phyloP scores from a whole-genome alignment of 2,329 filamentous ascomycete genomes.

The Cytospora mali region DNA sequence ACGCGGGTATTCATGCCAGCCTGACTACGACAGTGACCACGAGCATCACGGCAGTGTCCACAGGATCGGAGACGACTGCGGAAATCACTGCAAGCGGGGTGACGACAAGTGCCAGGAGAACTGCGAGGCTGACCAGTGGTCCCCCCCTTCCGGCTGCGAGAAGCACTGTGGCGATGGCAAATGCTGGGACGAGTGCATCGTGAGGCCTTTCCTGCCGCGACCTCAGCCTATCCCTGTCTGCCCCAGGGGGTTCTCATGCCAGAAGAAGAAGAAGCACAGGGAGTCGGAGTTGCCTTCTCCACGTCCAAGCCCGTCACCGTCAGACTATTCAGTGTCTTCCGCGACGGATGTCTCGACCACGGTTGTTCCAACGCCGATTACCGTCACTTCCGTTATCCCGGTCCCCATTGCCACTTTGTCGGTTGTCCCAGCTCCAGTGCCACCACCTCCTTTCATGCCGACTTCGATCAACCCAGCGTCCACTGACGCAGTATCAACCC shows the following conservation, averaged over 20 bases:
- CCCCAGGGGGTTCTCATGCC: constrained; percentile 15
- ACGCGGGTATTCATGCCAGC: constrained; percentile 3
- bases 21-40: not conserved
- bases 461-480: not conserved
- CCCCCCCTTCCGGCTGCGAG: not conserved
- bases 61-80: not conserved
- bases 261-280: not conserved
- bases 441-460: not conserved
- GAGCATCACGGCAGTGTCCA: not conserved
- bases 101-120: not conserved
- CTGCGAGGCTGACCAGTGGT: not conserved
- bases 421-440: not conserved
- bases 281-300: not conserved
- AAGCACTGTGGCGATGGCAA: constrained; percentile 2
- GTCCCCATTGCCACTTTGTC: not conserved
- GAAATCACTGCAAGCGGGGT: not conserved
- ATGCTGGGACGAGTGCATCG: constrained; percentile 8
- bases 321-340: not conserved
- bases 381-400: not conserved
- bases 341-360: not conserved
- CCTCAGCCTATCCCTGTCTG: not conserved
- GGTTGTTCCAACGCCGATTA: not conserved
- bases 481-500: not conserved
- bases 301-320: not conserved
- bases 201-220: not conserved